Base-by-base conservation (phyloP, 192 early-diverging fungal genomes). In the Coemansia nantahalensis region DNA sequence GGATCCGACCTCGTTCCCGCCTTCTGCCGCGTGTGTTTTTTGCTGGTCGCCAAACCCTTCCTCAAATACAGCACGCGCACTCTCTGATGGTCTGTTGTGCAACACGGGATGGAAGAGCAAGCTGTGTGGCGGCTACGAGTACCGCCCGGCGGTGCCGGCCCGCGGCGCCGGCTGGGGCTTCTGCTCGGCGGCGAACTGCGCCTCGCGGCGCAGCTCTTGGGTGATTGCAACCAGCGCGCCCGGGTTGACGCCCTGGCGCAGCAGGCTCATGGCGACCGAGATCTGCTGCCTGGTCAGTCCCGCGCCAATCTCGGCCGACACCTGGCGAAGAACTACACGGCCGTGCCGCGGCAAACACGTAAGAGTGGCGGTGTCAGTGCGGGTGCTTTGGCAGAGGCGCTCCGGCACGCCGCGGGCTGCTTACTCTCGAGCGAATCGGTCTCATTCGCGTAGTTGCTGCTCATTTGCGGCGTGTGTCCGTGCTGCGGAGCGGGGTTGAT, bases 191-290 rank as follows among this genome's bases (percentile, higher is more conserved):
- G 48, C 37, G 16, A 31, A 21, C 23, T 50, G 62, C 0, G 63
- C 59, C 48, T 67, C 59, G 18, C 42, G 45, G 48, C 72, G 65
- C 30, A 76, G 56, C 38, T 76, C 72, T 19, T 64, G 72, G 0
- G 72, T 76, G 15, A 76, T 76, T 33, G 72, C 72, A 10, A 62
- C 56, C 12, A 76, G 48, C 0, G 65, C 65, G 15, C 56, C 58
- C 14, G 72, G 65, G 60, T 76, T 76, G 34, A 76, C 56, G 0
- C 72, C 72, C 43, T 64, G 56, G 33, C 65, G 59, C 18, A 76
- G 43, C 22, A 76, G 56, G 17, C 47, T 33, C 61, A 68, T 64
- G 14, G 72, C 72, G 2, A 66, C 56, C 1, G 64, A 32, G 12
- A 76, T 45, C 57, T 76, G 72, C 30, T 54, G 47, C 48, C 63